Percentiles rank a stretch among this genome's conserved stretches.
These are phyloP conservation scores for Fagopyrum tataricum DNA, from an alignment of 148 eudicot species.

Conservation along the genomic window DNA sequence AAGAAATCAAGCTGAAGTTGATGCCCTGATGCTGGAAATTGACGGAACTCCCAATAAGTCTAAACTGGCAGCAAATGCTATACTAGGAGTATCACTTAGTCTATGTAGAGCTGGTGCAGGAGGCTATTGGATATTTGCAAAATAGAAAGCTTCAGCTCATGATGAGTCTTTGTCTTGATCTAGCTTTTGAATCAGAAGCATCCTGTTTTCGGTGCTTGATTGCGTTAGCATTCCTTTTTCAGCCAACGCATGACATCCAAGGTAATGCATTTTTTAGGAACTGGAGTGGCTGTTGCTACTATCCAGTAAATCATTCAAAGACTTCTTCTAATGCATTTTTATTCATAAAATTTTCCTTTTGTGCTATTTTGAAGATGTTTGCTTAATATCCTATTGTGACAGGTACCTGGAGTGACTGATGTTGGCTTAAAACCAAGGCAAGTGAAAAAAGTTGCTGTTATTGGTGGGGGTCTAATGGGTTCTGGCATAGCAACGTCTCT, in stretches of 20 bases:
- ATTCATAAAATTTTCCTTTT: background rate
- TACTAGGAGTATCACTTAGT: conserved; percentile 86
- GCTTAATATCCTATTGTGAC: background rate
- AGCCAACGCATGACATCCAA: conserved; percentile 77
- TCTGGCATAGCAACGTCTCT: conserved; percentile 94
- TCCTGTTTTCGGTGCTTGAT: too few species aligned
- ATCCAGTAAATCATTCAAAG: background rate
- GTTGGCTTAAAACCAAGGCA: conserved; percentile 73
- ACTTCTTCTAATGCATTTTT: background rate
- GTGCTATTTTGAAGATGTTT: background rate
- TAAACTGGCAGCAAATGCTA: conserved; percentile 91
- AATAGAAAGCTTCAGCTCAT: too few species aligned
- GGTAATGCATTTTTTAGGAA: conserved; percentile 29
- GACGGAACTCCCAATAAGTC: conserved; percentile 97
- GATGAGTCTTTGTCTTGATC: too few species aligned
- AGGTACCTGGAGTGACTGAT: conserved; percentile 53
- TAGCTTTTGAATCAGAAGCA: too few species aligned
- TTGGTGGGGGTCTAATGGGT: conserved; percentile 99
- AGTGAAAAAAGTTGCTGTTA: conserved; percentile 81
- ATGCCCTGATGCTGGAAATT: conserved; percentile 76
- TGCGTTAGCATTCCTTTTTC: conserved; percentile 76
- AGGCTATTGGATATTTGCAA: too few species aligned
- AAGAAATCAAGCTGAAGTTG: conserved; percentile 78
- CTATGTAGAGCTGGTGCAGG: conserved; percentile 98
- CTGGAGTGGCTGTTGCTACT: background rate